These are phyloP conservation scores for Cladosporium sp. DNA, from an alignment of 2,329 filamentous ascomycete genomes.

Conservation along the genomic window DNA sequence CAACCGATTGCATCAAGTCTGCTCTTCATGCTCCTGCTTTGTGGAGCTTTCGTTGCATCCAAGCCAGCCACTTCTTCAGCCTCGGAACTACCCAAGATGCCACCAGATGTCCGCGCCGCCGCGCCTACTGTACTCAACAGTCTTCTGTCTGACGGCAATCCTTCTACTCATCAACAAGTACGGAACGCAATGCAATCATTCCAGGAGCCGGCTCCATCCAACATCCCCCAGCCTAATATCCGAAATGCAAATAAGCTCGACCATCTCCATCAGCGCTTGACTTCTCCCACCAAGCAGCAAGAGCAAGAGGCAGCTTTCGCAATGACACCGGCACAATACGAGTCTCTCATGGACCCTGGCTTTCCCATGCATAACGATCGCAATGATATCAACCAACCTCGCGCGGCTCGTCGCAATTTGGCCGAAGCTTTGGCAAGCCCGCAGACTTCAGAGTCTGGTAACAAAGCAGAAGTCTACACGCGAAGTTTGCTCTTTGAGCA, in stretches of 20 bases:
- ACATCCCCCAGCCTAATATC: constrained; percentile 10
- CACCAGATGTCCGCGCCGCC: constrained; percentile 73
- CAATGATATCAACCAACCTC: constrained; percentile 23
- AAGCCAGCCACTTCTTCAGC: constrained; percentile 66
- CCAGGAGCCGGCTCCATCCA: constrained; percentile 24
- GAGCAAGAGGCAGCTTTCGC: constrained; percentile 84
- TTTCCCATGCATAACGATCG: constrained; percentile 49
- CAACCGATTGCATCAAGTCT: constrained; percentile 71
- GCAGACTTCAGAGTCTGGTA: constrained; percentile 41
- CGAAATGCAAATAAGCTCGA: constrained; percentile 28
- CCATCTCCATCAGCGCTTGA: constrained; percentile 43
- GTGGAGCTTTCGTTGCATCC: constrained; percentile 92
- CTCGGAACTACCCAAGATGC: constrained; percentile 70
- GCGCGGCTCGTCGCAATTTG: constrained; percentile 62
- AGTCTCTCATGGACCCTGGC: constrained; percentile 65
- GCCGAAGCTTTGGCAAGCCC: constrained; percentile 72
- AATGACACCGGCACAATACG: constrained; percentile 82
- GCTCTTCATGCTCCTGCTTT: constrained; percentile 91
- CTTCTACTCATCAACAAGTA: constrained; percentile 1
- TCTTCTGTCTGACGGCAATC: constrained; percentile 72
- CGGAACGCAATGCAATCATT: constrained; percentile 5
- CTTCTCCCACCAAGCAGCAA: constrained; percentile 70
- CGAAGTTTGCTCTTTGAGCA: constrained; percentile 90
- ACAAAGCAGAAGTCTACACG: constrained; percentile 84
- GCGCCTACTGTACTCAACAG: constrained; percentile 73